Base-by-base conservation (phyloP, 345 rosid species). In the Arabis alpina region DNA sequence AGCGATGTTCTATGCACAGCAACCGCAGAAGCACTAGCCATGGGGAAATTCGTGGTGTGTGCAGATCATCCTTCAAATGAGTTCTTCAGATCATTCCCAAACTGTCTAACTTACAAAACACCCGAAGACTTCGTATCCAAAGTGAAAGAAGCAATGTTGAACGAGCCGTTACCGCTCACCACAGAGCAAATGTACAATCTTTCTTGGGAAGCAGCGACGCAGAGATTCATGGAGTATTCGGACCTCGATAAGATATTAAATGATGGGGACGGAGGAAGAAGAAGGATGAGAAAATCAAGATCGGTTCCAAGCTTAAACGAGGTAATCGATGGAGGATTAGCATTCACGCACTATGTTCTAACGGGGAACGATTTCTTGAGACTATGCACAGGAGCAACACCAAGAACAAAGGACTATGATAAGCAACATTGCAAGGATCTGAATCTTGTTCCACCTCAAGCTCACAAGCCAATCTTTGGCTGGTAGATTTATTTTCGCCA, bases 1-100 rank as follows among this genome's bases (percentile, higher is more conserved):
- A 94, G 95, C 45, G 99, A 94, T 68, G 99, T 94, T 65, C 86
- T 94, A 50, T 94, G 99, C 87, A 94, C 97, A 28, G 97, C 99
- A 55, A 94, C 99, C 12, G 99, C 97, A 10, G 99, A 94, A 81
- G 99, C 97, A 15, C 89, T 94, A 34, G 99, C 99, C 0, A 94
- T 94, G 99, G 99, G 99, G 19, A 94, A 91, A 68, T 88, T 94
- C 37, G 99, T 94, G 7, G 81, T 94, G 3, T 94, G 99, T 59
- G 99, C 99, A 2, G 97, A 94, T 75, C 95, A 94, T 77, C 99
- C 97, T 15, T 94, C 99, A 8, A 94, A 94, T 68, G 96, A 94
- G 77, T 94, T 91, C 82, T 94, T 94, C 80, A 89, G 86, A 64
- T 88, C 92, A 71, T 94, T 91, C 79, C 97, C 99, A 10, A 94